Conservation (phyloP, 176 grass and related monocot species). For the Urochloa ruziziensis region DNA sequence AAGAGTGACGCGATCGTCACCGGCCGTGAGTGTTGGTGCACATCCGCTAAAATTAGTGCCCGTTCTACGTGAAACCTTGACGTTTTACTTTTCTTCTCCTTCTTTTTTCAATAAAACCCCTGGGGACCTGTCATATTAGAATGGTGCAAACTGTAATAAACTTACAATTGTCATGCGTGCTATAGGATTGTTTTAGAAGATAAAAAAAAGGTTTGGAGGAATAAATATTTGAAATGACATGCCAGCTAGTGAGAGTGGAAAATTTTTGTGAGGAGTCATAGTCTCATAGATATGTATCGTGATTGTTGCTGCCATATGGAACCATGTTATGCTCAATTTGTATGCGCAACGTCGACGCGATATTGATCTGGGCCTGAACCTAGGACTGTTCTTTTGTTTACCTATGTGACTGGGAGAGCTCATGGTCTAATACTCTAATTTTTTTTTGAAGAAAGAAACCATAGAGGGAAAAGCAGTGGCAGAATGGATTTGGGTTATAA, state of each 20-base stretch:
- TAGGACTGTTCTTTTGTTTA: not conserved
- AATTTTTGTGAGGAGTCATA: not conserved
- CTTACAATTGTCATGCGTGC: not conserved
- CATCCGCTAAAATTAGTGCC: not conserved
- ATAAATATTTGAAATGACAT: not conserved
- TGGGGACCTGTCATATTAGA: not conserved
- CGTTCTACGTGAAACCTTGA: not conserved
- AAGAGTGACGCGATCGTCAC: not conserved
- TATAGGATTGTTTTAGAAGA: not conserved
- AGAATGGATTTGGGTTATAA: constrained; percentile 15
- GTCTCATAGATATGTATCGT: not conserved
- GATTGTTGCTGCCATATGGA: not conserved
- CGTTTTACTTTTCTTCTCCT: not conserved
- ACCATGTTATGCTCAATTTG: not conserved
- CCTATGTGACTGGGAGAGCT: not conserved
- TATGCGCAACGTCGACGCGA: not conserved
- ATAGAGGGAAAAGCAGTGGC: not conserved
- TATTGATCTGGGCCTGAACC: not conserved
- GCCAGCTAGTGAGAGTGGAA: not conserved
- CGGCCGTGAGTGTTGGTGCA: not conserved
- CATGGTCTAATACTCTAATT: not conserved
- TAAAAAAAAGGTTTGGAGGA: not conserved
- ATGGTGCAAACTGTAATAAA: not conserved
- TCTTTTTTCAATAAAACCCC: not conserved
- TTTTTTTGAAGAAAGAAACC: not conserved